phyloP scores from a whole-genome alignment of 164 flowering plant species.

The Pachysandra terminalis region DNA sequence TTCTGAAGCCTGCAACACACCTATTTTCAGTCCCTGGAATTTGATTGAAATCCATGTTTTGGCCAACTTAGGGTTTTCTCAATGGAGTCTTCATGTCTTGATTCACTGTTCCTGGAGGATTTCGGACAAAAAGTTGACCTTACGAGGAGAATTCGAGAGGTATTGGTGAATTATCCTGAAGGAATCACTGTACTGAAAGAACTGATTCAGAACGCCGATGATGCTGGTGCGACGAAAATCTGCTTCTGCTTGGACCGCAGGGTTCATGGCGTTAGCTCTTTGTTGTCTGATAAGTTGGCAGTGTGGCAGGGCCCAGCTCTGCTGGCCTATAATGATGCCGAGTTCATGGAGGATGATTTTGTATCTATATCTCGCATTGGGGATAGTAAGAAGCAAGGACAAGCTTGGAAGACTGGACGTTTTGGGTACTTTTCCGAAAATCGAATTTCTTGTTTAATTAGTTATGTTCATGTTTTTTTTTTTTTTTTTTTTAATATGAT shows the following conservation, averaged over 20 bases:
- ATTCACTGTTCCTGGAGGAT: conserved; percentile 64
- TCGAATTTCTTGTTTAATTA: not conserved
- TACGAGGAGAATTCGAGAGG: conserved; percentile 93
- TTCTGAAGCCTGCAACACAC: no score
- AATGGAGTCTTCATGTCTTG: conserved; percentile 24
- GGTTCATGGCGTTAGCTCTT: conserved; percentile 46
- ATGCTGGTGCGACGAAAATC: conserved; percentile 85
- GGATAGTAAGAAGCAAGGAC: conserved; percentile 72
- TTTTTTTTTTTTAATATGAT: no score
- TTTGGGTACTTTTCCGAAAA: conserved; percentile 60
- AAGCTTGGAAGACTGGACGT: conserved; percentile 94
- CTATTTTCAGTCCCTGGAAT: no score
- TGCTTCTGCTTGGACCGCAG: conserved; percentile 84
- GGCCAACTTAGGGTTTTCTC: not conserved
- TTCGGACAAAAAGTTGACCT: conserved; percentile 98
- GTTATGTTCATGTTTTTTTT: no score
- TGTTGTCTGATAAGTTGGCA: conserved; percentile 51
- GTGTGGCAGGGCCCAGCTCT: conserved; percentile 92
- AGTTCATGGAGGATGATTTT: conserved; percentile 87
- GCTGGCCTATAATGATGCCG: conserved; percentile 76
- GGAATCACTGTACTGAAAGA: conserved; percentile 92
- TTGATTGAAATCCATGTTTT: not conserved
- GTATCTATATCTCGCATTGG: conserved; percentile 87
- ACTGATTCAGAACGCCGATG: conserved; percentile 94
- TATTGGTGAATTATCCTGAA: conserved; percentile 84